Base-by-base conservation (phyloP, 805 yeast species). In the Saturnispora hagleri region DNA sequence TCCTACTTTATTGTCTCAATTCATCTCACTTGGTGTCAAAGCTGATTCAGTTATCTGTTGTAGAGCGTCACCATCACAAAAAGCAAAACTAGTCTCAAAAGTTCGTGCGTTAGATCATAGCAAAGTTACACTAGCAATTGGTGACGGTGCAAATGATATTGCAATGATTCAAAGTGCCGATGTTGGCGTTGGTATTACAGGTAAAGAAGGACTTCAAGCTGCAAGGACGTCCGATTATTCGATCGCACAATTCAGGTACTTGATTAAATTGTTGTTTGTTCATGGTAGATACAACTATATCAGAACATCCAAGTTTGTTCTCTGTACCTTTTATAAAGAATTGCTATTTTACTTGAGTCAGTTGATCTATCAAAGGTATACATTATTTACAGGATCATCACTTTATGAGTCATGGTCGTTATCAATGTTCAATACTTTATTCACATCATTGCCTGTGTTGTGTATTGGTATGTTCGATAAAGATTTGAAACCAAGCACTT, bases 151-250 rank as follows among this genome's bases (percentile, higher is more conserved):
- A 2, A 93, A 93, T 64, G 99, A 93, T 68, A 90, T 93, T 64
- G 98, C 99, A 1, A 93, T 93, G 99, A 93, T 93, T 55, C 97
- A 93, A 70, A 85, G 95, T 62, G 99, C 99, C 0, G 98, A 93
- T 67, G 89, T 93, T 51, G 99, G 99, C 28, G 80, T 93, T 56
- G 99, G 99, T 28, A 93, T 93, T 50, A 90, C 98, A 1, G 99
- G 99, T 36, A 86, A 85, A 59, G 99, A 93, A 69, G 99, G 99
- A 1, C 71, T 93, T 43, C 99, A 93, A 62, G 99, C 99, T 0
- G 96, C 99, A 0, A 74, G 99, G 60, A 77, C 96, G 0, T 83
- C 97, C 0, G 99, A 93, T 68, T 93, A 88, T 62, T 84, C 98
- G 1, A 86, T 93, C 64, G 99, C 95, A 0, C 99, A 93, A 65